Evolutionary conservation across 2,329 filamentous ascomycete genomes (phyloP).

Genomic region (Cyphellophora europaea): DNA sequence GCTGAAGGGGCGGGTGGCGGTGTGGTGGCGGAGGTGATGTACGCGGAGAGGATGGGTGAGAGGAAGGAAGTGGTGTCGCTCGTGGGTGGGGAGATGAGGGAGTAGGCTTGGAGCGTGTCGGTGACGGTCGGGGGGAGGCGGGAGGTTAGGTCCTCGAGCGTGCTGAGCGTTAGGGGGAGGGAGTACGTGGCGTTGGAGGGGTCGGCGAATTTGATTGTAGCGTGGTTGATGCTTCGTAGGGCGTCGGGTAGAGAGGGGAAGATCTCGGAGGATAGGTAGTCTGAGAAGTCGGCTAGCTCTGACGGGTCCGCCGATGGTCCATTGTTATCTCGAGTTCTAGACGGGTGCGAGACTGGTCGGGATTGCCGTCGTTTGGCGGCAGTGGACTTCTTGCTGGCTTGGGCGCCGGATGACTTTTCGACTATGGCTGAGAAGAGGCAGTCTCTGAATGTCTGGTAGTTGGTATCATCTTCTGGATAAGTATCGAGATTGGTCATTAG

Average conservation of each 20-base stretch:
- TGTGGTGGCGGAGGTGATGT: conserved; percentile 48
- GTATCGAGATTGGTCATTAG: conserved; percentile 1
- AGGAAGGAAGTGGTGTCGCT: conserved; percentile 47
- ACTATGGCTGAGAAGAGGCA: conserved; percentile 63
- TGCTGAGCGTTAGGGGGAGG: conserved; percentile 44
- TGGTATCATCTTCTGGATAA: background rate
- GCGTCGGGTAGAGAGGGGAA: conserved; percentile 56
- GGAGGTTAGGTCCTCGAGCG: conserved; percentile 43
- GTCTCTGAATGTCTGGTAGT: conserved; percentile 64
- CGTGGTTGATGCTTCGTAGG: conserved; percentile 50
- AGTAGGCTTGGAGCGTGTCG: conserved; percentile 61
- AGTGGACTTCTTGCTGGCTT: conserved; percentile 30
- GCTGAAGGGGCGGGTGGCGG: conserved; percentile 55
- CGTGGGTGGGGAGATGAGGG: conserved; percentile 41
- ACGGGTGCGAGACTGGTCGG: too few species aligned
- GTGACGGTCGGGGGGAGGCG: conserved; percentile 50
- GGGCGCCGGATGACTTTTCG: conserved; percentile 41
- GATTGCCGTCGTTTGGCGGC: background rate
- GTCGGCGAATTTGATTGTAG: conserved; percentile 38
- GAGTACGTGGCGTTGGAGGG: conserved; percentile 53
- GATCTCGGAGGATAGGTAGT: conserved; percentile 64
- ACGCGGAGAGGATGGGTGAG: conserved; percentile 52
- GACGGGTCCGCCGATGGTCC: conserved; percentile 39
- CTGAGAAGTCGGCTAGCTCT: conserved; percentile 70
- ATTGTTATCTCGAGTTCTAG: background rate